A percentile compares a stretch with the other conserved stretches of the same genome.
phyloP scores from a whole-genome alignment of 768 basidiomycete species.

The Dictyophora rubrovolvata region DNA sequence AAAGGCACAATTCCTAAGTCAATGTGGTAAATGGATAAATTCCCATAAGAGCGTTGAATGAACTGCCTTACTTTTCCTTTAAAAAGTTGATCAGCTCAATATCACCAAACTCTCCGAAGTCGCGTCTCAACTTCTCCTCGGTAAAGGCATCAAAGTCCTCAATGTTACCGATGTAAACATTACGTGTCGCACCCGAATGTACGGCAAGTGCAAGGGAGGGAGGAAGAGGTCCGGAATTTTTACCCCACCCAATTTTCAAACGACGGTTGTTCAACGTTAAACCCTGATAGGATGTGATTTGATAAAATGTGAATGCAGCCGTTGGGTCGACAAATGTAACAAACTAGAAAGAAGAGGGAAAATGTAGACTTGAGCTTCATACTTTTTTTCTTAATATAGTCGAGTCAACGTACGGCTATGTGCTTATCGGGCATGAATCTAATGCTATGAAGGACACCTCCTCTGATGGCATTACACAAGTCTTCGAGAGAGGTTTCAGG shows the following conservation, averaged over 20 bases:
- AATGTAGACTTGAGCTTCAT: conserved; percentile 1
- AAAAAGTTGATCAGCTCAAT: conserved; percentile 95
- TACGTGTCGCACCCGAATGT: conserved; percentile 87
- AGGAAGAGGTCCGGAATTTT: conserved; percentile 80
- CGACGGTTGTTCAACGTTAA: conserved; percentile 87
- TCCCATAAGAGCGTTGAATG: neutral
- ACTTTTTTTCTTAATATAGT: no score
- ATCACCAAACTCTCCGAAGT: conserved; percentile 94
- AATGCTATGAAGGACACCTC: conserved; percentile 93
- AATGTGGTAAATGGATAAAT: neutral
- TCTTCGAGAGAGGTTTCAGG: conserved; percentile 94
- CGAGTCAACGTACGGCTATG: conserved; percentile 73
- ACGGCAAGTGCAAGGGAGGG: conserved; percentile 82
- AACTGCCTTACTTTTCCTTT: conserved; percentile 86
- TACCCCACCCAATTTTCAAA: conserved; percentile 97
- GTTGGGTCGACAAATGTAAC: conserved; percentile 93
- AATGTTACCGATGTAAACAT: conserved; percentile 93
- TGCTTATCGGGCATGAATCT: conserved; percentile 96
- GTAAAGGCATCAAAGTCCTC: conserved; percentile 91
- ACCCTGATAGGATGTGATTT: conserved; percentile 82
- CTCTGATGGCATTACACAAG: conserved; percentile 90
- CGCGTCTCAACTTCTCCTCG: conserved; percentile 81
- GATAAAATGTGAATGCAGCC: conserved; percentile 89
- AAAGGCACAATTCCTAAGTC: conserved; percentile 80
- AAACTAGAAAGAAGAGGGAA: conserved; percentile 42